Base-by-base conservation (phyloP, 2,329 filamentous ascomycete species). In the Trichoderma lentiforme region DNA sequence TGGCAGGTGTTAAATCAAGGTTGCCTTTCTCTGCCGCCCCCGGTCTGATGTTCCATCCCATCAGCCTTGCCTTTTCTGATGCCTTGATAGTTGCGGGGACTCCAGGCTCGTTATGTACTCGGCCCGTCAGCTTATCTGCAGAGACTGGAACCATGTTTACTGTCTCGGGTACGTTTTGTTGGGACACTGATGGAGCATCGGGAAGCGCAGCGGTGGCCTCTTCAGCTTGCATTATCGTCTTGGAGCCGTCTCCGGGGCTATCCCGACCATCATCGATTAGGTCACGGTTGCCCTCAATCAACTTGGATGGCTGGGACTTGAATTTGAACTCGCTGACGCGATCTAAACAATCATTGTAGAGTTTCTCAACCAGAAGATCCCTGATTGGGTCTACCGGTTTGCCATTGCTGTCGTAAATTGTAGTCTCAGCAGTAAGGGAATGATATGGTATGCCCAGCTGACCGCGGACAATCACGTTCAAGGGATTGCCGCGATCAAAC, bases 261-360 rank as follows among this genome's bases (percentile, higher is more conserved):
- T 99, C 96, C 73, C 92, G 91, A 56, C 94, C 94, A 73, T 92
- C 89, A 74, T 96, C 89, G 70, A 99, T 92, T 71, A 97, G 83
- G 71, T 92, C 91, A 75, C 90, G 90, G 76, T 97, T 93, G 15
- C 95, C 96, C 78, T 95, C 90, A 18, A 97, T 90, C 26, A 92
- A 90, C 74, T 92, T 90, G 8, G 89, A 86, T 8, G 90, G 86
- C 39, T 89, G 86, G 28, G 89, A 84, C 80, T 95, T 95, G 79
- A 93, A 92, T 77, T 97, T 95, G 83, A 94, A 98, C 75, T 93
- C 90, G 79, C 95, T 96, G 57, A 96, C 94, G 68, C 96, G 90
- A 78, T 98, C 95, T 26, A 98, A 86, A 60, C 97, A 93, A 80
- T 98, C 94, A 76, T 98, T 98, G 84, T 97, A 98, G 2, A 99